These are phyloP conservation scores for Hypomyces rosellus DNA, from an alignment of 2,329 filamentous ascomycete species.

Conservation along the genomic window DNA sequence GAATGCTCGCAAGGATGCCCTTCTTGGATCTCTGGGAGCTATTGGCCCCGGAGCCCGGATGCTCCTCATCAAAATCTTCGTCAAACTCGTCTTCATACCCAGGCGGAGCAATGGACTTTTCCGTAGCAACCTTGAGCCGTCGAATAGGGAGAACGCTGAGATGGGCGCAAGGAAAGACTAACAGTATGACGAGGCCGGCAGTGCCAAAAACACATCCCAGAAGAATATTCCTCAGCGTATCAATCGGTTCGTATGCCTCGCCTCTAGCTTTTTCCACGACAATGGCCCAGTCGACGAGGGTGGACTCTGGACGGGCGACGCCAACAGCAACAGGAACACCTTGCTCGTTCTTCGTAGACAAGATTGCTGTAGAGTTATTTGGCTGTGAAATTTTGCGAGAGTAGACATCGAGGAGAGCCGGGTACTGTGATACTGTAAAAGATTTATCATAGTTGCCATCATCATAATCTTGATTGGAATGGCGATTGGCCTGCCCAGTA, in stretches of 20 bases:
- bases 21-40: conserved; percentile 41
- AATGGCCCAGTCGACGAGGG: conserved; percentile 74
- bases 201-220: conserved; percentile 82
- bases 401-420: conserved; percentile 53
- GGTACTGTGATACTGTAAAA: conserved; percentile 57
- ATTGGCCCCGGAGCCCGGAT: conserved; percentile 34
- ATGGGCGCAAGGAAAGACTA: conserved; percentile 75
- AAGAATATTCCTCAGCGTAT: conserved; percentile 69
- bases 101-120: conserved; percentile 63
- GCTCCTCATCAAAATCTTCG: conserved; percentile 40
- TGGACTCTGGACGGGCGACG: conserved; percentile 62
- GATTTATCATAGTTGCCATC: conserved; percentile 38
- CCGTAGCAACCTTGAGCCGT: conserved; percentile 66
- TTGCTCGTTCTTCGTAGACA: conserved; percentile 70
- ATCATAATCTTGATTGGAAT: conserved; percentile 26
- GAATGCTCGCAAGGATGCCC: conserved; percentile 33
- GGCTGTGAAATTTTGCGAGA: conserved; percentile 42
- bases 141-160: conserved; percentile 75
- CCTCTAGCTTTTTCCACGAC: conserved; percentile 67
- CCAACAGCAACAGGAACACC: conserved; percentile 67
- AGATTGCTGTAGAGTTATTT: conserved; percentile 62
- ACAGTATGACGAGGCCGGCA: conserved; percentile 61
- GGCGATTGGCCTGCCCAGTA: conserved; percentile 39
- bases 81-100: conserved; percentile 48
- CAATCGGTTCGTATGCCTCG: conserved; percentile 73